These are phyloP conservation scores for Flueggea neowawraea DNA, from an alignment of 441 rosid species.

Conservation along the genomic window DNA sequence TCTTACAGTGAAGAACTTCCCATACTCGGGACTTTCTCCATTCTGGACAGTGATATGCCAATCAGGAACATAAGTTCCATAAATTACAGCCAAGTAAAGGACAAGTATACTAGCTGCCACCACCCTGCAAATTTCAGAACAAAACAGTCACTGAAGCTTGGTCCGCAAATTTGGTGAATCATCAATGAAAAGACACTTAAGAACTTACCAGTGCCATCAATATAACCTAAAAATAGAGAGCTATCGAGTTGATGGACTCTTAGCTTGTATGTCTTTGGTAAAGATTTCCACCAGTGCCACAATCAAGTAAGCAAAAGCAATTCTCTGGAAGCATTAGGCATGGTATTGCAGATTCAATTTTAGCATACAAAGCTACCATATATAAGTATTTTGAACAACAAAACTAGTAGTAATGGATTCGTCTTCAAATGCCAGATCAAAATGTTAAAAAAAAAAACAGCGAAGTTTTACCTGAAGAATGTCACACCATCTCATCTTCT, in stretches of 20 bases:
- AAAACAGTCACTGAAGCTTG: conserved; percentile 2
- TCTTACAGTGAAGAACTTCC: conserved; percentile 61
- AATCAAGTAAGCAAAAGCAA: conserved; percentile 74
- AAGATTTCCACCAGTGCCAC: conserved; percentile 66
- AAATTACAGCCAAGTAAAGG: conserved; percentile 49
- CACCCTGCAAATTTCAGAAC: conserved; percentile 45
- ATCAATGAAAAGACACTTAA: background rate
- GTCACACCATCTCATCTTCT: conserved; percentile 72
- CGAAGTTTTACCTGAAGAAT: conserved; percentile 69
- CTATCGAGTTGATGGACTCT: conserved; percentile 25
- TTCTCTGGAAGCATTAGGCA: conserved; percentile 45
- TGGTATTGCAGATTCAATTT: background rate
- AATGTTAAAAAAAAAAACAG: too few relatives aligned
- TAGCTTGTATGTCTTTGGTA: conserved; percentile 30
- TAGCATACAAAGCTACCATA: background rate
- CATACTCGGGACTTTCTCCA: conserved; percentile 47
- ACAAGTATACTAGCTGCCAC: conserved; percentile 47
- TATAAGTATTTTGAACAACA: background rate
- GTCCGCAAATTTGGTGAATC: background rate
- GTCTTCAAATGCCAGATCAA: too few relatives aligned
- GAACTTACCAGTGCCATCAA: conserved; percentile 66
- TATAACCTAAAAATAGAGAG: conserved; percentile 54
- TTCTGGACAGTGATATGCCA: conserved; percentile 63
- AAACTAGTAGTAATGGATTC: background rate
- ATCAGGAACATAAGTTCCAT: conserved; percentile 74